Percentiles rank a stretch among this genome's conserved stretches.
These are phyloP conservation scores for Auricularia sp. DNA, from an alignment of 768 basidiomycete species.

Conservation along the genomic window DNA sequence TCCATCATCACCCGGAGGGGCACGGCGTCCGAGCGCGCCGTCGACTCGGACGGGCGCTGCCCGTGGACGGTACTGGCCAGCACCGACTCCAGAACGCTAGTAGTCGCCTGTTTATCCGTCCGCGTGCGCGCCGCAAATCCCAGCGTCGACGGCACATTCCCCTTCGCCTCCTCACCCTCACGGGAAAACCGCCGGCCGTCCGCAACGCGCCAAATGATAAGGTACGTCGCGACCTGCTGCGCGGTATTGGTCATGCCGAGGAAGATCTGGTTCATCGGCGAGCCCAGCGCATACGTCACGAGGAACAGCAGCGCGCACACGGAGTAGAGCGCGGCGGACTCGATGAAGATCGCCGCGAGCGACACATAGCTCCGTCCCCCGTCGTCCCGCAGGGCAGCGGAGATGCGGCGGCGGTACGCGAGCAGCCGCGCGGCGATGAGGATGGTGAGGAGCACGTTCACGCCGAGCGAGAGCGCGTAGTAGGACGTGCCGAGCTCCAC, in stretches of 20 bases:
- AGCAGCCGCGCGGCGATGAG: conserved; percentile 20
- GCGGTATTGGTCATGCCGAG: neutral
- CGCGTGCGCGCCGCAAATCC: too few relatives aligned
- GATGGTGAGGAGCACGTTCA: conserved; percentile 32
- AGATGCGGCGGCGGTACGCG: neutral
- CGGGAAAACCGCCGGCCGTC: conserved; percentile 17
- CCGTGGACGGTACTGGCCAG: too few relatives aligned
- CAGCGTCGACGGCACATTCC: too few relatives aligned
- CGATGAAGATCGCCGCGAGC: conserved; percentile 27
- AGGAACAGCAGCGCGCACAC: conserved; percentile 31
- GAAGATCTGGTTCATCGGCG: neutral
- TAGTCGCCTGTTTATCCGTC: too few relatives aligned
- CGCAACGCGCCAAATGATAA: conserved; percentile 39
- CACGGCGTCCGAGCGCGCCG: too few relatives aligned
- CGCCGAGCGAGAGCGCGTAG: conserved; percentile 28
- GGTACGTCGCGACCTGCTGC: conserved; percentile 30
- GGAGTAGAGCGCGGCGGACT: conserved; percentile 36
- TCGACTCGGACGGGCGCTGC: too few relatives aligned
- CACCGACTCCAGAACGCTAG: too few relatives aligned
- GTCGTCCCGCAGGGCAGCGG: too few relatives aligned
- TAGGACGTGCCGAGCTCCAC: conserved; percentile 34
- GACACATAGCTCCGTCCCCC: neutral
- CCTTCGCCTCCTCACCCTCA: too few relatives aligned
- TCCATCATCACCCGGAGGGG: too few relatives aligned
- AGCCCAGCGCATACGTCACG: conserved; percentile 7